Evolutionary conservation across 352 stramenopile species (phyloP).

Genomic region (Pythium brachiatum): DNA sequence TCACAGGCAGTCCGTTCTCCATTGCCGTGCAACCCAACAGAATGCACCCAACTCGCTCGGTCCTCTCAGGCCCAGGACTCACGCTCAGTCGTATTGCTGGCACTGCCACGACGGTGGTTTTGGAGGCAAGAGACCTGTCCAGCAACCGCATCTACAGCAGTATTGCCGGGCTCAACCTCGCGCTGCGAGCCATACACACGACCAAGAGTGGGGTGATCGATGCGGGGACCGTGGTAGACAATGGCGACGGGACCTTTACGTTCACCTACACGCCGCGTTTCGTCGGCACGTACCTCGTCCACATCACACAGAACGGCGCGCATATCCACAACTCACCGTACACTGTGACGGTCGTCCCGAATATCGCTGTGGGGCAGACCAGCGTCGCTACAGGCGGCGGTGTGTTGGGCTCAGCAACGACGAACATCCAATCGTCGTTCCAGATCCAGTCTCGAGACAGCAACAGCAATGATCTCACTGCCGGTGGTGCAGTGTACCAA

Average conservation of each 20-base stretch:
- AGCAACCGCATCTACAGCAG: constrained; percentile 55
- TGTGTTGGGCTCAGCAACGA: constrained; percentile 31
- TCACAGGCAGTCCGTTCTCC: constrained; percentile 42
- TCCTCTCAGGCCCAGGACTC: constrained; percentile 50
- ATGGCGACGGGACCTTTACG: constrained; percentile 32
- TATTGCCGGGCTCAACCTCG: constrained; percentile 19
- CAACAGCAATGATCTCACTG: constrained; percentile 47
- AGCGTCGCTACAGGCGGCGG: constrained; percentile 42
- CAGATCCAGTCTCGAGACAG: constrained; percentile 53
- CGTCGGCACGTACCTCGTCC: constrained; percentile 34
- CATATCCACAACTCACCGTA: constrained; percentile 70
- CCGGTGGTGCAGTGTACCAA: constrained; percentile 39
- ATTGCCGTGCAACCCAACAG: constrained; percentile 40
- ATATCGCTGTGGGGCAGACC: constrained; percentile 36
- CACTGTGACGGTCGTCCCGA: constrained; percentile 44
- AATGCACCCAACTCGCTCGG: constrained; percentile 38
- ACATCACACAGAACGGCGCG: constrained; percentile 35
- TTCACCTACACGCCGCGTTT: constrained; percentile 34
- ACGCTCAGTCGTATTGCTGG: constrained; percentile 44
- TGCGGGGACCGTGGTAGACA: constrained; percentile 25
- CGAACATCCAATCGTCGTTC: constrained; percentile 61
- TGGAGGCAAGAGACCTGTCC: constrained; percentile 54
- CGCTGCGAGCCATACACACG: constrained; percentile 42
- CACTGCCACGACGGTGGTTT: constrained; percentile 31
- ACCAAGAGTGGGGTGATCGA: constrained; percentile 19